A percentile compares a stretch with the other conserved stretches of the same genome.
phyloP scores from a whole-genome alignment of 345 rosid species.

The Clarkia xantiana region DNA sequence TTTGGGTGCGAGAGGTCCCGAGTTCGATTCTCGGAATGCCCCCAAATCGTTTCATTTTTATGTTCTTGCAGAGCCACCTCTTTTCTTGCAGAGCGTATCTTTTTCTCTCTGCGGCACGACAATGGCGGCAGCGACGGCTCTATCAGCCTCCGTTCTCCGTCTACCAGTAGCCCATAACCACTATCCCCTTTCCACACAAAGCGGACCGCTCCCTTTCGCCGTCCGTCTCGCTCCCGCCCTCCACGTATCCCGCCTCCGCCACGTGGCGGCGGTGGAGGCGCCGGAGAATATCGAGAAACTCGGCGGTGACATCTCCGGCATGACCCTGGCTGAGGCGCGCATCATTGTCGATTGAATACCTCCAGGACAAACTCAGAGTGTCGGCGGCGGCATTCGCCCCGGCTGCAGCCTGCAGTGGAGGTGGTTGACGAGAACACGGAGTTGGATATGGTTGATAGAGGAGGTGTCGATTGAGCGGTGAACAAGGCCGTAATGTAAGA shows the following conservation, averaged over 20 bases:
- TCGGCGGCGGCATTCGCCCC: slow-evolving; percentile 69
- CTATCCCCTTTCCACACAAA: slow-evolving; percentile 10
- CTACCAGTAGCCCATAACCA: slow-evolving; percentile 12
- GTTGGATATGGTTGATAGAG: slow-evolving; percentile 59
- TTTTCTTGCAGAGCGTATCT: too few relatives aligned
- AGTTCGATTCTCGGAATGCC: slow-evolving; percentile 87
- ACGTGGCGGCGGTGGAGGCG: slow-evolving; percentile 42
- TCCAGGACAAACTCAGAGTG: slow-evolving; percentile 72
- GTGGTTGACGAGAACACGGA: slow-evolving; percentile 63
- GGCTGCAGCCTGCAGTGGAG: slow-evolving; percentile 22
- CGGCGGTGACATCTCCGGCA: slow-evolving; percentile 44
- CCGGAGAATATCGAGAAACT: slow-evolving; percentile 64
- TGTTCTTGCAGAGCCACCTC: too few relatives aligned
- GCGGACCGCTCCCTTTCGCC: slow-evolving; percentile 29
- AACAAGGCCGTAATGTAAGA: slow-evolving; percentile 76
- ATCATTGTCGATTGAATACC: slow-evolving; percentile 63
- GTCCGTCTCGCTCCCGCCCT: slow-evolving; percentile 12
- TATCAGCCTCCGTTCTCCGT: slow-evolving; percentile 22
- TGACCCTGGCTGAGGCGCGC: slow-evolving; percentile 71
- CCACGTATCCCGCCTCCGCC: slow-evolving; percentile 37
- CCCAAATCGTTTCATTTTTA: too few relatives aligned
- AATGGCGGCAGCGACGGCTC: slow-evolving; percentile 11
- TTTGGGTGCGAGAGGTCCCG: slow-evolving; percentile 96
- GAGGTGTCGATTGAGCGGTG: slow-evolving; percentile 65
- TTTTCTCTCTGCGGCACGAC: not conserved